Evolutionary conservation across 1,284 basidiomycete species (phyloP), one percentile per base, ranked within the genome.

Genomic region (Sanghuangporus sanghuang): DNA sequence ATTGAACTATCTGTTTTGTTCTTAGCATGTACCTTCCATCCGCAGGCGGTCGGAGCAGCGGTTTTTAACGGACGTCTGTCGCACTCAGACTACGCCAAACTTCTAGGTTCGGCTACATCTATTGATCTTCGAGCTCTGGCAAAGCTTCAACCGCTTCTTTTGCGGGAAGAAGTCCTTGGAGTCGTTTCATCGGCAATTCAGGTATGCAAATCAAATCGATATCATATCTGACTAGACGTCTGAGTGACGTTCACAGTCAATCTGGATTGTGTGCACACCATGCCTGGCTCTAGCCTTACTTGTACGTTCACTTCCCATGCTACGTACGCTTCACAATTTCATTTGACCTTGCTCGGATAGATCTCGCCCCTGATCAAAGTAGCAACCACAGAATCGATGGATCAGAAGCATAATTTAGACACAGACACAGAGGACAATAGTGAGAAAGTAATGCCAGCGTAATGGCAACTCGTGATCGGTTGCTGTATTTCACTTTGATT

Each of bases 21-120:
- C 27, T 32, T 32, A 32, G 27, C 27, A 32, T 32, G 27, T 32
- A 5, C 42, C 64, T 46, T 18, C 61, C 66, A 14, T 35, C 53
- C 53, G 23, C 69, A 92, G 90, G 83, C 90, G 54, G 78, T 89
- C 46, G 85, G 90, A 63, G 88, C 90, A n/a, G 84, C 89, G 57
- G 78, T 90, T 65, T 91, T 89, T 72, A 80, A 87, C 70, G 82
- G 78, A 46, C 77, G 79, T 59, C 72, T 86, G 18, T 75, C 78
- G 58, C 73, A 72, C 56, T 76, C 76, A 61, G 71, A 89, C 65
- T 86, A 86, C 21, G 63, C 76, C 46, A 77, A 76, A 64, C 73
- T 85, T 62, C 71, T 73, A 53, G 72, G 78, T 42, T 70, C 76
- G 50, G 68, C 71, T 65, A 74, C 76, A 21, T 75, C 82, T 32